phyloP scores from a whole-genome alignment of 2,329 filamentous ascomycete species.

The Remersonia thermophila region DNA sequence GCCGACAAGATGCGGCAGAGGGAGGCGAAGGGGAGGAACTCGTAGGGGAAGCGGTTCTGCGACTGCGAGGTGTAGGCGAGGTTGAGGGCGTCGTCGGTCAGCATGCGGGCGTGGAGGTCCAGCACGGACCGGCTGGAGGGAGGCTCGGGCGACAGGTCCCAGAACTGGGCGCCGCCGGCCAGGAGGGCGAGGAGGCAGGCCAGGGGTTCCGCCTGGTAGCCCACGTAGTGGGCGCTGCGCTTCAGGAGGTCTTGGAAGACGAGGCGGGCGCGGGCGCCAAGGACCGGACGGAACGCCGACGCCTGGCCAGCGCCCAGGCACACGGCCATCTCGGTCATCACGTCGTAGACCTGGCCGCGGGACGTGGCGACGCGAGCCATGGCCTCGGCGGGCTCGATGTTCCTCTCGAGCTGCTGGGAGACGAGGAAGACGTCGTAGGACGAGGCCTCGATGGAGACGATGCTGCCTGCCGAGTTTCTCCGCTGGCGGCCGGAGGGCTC shows the following conservation, averaged over 20 bases:
- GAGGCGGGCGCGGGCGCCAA: constrained; percentile 50
- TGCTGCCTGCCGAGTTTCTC: constrained; percentile 49
- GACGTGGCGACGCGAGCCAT: constrained; percentile 38
- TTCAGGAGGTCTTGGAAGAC: constrained; percentile 60
- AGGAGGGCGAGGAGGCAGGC: constrained; percentile 54
- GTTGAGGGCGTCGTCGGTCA: constrained; percentile 45
- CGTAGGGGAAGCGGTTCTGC: constrained; percentile 70
- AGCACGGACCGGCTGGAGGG: constrained; percentile 27
- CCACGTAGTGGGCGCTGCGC: constrained; percentile 51
- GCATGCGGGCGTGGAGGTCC: constrained; percentile 29
- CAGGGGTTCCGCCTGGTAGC: constrained; percentile 62
- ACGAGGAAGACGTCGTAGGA: constrained; percentile 47
- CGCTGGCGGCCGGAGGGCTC: constrained; percentile 26
- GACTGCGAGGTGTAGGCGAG: constrained; percentile 53
- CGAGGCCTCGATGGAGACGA: constrained; percentile 48
- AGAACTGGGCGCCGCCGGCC: constrained; percentile 39
- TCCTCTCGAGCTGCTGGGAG: constrained; percentile 36
- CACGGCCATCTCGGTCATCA: constrained; percentile 38
- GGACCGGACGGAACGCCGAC: constrained; percentile 39
- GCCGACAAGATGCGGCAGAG: constrained; percentile 55
- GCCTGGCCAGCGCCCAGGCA: constrained; percentile 33
- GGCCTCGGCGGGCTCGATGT: constrained; percentile 37
- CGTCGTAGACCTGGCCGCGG: constrained; percentile 39
- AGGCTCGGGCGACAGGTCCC: constrained; percentile 34
- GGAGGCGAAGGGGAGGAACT: constrained; percentile 65